Percentiles rank a stretch among this genome's conserved stretches.
phyloP scores from a whole-genome alignment of 2,329 filamentous ascomycete genomes.

The Helicocarpus griseus region DNA sequence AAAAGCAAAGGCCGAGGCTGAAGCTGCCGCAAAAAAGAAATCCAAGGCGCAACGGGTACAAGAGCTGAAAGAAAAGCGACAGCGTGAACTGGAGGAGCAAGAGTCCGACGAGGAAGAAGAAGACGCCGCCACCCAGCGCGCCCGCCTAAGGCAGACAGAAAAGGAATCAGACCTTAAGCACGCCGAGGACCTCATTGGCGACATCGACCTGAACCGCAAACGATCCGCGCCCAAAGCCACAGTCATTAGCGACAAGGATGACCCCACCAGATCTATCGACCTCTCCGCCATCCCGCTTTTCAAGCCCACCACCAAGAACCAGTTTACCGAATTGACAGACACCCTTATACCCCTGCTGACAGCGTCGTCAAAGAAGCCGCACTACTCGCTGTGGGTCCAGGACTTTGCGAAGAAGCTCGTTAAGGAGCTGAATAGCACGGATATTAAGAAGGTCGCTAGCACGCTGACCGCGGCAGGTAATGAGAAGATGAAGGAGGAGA shows the following conservation, averaged over 20 bases:
- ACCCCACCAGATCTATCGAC: conserved; percentile 73
- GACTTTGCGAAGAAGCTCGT: conserved; percentile 82
- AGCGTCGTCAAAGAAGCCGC: conserved; percentile 71
- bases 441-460: conserved; percentile 94
- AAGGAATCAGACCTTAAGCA: conserved; percentile 81
- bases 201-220: conserved; percentile 57
- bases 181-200: conserved; percentile 82
- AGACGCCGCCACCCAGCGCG: conserved; percentile 61
- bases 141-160: conserved; percentile 67
- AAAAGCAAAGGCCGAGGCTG: conserved; percentile 81
- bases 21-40: conserved; percentile 85
- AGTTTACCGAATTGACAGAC: conserved; percentile 72
- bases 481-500: conserved; percentile 98
- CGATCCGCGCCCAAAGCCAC: conserved; percentile 55
- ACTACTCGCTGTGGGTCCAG: conserved; percentile 81
- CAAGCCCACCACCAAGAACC: conserved; percentile 75
- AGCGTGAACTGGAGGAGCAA: conserved; percentile 47
- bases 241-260: conserved; percentile 55
- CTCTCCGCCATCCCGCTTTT: conserved; percentile 72
- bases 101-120: conserved; percentile 60
- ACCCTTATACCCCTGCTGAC: conserved; percentile 69
- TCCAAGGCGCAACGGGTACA: conserved; percentile 76
- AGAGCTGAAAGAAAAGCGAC: conserved; percentile 57
- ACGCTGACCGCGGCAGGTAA: conserved; percentile 82
- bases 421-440: conserved; percentile 79